A percentile compares a stretch with the other conserved stretches of the same genome.
Evolutionary conservation across 2,329 filamentous ascomycete species (phyloP).

Genomic region (Rosellinia necatrix): DNA sequence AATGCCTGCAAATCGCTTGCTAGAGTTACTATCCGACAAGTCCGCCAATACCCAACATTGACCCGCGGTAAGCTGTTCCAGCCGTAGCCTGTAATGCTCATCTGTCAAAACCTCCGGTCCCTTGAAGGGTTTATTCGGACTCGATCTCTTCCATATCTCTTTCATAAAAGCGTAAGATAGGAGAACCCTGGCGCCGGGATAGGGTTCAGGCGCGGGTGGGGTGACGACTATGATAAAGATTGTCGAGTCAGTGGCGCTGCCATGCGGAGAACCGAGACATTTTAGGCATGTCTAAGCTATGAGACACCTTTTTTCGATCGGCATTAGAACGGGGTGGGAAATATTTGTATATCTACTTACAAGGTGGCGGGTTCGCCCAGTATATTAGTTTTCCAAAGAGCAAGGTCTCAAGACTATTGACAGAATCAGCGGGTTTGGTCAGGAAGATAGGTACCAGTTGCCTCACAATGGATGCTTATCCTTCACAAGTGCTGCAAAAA

Average conservation of each 20-base stretch:
- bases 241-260: background rate
- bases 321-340: background rate
- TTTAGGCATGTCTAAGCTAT: background rate
- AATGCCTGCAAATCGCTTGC: background rate
- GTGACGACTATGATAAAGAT: background rate
- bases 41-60: conserved; percentile 8
- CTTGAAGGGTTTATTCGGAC: background rate
- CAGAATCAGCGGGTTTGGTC: conserved; percentile 3
- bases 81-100: background rate
- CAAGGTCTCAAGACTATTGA: conserved; percentile 16
- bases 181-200: background rate
- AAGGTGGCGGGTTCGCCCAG: background rate
- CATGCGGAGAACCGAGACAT: background rate
- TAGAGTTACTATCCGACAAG: no score
- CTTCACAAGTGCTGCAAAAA: conserved; percentile 11
- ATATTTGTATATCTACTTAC: conserved; percentile 3
- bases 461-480: conserved; percentile 21
- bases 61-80: background rate
- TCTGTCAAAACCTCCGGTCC: background rate
- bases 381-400: conserved; percentile 9
- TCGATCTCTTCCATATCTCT: background rate
- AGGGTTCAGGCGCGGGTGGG: background rate
- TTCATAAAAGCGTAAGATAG: conserved; percentile 5
- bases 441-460: conserved; percentile 8
- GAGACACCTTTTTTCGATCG: no score